Percentiles rank a stretch among this genome's conserved stretches.
These are phyloP conservation scores for Leccinum pachyderme DNA, from an alignment of 1,284 basidiomycete species.

Conservation along the genomic window DNA sequence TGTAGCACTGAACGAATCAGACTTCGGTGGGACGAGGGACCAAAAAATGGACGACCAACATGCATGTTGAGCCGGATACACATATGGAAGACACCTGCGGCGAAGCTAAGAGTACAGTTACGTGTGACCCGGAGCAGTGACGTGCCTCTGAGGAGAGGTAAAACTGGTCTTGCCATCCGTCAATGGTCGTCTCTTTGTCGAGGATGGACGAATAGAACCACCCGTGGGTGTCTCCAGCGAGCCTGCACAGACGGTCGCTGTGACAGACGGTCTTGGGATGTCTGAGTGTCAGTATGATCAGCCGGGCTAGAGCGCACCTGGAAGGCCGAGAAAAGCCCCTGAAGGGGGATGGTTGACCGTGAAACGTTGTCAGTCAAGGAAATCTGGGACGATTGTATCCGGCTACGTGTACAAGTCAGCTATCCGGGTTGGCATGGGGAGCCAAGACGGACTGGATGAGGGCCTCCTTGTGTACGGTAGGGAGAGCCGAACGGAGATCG, in stretches of 20 bases:
- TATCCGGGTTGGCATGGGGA: neutral
- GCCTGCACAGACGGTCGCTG: conserved; percentile 33
- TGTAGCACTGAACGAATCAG: conserved; percentile 27
- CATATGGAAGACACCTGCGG: conserved; percentile 54
- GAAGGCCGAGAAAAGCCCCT: conserved; percentile 42
- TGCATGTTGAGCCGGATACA: conserved; percentile 44
- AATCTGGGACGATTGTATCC: conserved; percentile 37
- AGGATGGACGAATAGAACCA: conserved; percentile 47
- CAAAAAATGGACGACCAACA: conserved; percentile 39
- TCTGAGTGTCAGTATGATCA: neutral
- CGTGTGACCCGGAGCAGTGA: neutral
- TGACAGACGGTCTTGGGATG: conserved; percentile 34
- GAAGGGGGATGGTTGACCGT: conserved; percentile 26
- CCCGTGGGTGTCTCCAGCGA: conserved; percentile 49
- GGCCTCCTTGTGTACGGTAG: conserved; percentile 20
- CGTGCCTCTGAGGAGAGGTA: conserved; percentile 39
- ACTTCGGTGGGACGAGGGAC: conserved; percentile 29
- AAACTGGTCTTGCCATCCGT: conserved; percentile 41
- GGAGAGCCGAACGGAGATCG: conserved; percentile 15
- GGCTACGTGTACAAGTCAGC: conserved; percentile 27
- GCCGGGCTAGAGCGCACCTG: conserved; percentile 34
- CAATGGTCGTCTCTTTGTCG: conserved; percentile 13
- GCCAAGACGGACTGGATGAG: conserved; percentile 29
- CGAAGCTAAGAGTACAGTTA: neutral
- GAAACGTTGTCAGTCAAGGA: conserved; percentile 33